Evolutionary conservation across 148 eudicot species (phyloP).

Genomic region (Drosera capensis): DNA sequence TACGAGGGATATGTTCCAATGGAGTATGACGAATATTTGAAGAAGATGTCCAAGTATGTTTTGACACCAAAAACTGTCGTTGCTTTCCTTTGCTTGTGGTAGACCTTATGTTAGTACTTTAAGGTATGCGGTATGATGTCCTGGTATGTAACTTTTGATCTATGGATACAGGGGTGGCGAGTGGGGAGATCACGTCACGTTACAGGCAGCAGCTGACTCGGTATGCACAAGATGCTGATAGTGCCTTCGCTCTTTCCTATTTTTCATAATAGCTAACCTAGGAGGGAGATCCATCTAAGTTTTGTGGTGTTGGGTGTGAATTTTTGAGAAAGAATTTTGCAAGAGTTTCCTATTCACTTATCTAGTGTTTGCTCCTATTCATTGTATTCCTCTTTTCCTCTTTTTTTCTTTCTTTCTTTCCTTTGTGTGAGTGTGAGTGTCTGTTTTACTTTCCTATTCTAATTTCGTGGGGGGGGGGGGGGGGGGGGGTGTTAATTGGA

Average conservation of each 20-base stretch:
- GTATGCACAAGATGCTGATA: constrained; percentile 20
- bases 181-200: constrained; percentile 73
- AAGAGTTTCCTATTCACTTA: not conserved
- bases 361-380: too few species aligned
- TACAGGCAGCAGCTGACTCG: constrained; percentile 67
- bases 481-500: too few species aligned
- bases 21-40: constrained; percentile 73
- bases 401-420: not conserved
- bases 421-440: not conserved
- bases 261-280: not conserved
- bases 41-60: constrained; percentile 66
- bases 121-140: not conserved
- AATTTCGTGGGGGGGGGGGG: too few species aligned
- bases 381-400: too few species aligned
- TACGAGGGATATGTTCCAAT: constrained; percentile 94
- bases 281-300: not conserved
- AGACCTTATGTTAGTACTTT: not conserved
- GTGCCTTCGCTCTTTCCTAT: constrained; percentile 1
- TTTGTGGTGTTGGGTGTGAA: not conserved
- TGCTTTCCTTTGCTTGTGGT: constrained; percentile 4
- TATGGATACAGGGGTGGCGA: constrained; percentile 55
- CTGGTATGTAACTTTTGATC: constrained; percentile 1
- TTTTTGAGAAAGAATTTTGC: not conserved
- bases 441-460: too few species aligned
- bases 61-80: constrained; percentile 2